Percentiles rank a stretch among this genome's conserved stretches.
phyloP scores from a whole-genome alignment of 495 filamentous ascomycete species.

The Hypoxylon intermedium region DNA sequence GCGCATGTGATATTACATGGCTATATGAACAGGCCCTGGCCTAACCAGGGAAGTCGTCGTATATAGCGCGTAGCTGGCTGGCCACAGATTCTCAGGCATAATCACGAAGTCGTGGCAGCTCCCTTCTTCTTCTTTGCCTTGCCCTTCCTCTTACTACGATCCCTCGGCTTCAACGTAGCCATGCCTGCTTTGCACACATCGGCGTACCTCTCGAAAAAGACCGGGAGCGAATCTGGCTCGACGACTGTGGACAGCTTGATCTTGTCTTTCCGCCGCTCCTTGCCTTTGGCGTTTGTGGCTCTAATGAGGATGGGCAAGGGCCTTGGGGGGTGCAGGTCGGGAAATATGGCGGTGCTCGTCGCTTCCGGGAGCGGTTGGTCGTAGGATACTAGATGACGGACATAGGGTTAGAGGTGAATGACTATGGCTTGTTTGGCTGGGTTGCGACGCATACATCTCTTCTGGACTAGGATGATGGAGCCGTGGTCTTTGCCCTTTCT shows the following conservation, averaged over 20 bases:
- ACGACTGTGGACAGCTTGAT: constrained; percentile 88
- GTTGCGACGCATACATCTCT: constrained; percentile 63
- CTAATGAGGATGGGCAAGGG: constrained; percentile 80
- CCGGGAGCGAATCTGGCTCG: constrained; percentile 72
- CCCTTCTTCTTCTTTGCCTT: constrained; percentile 79
- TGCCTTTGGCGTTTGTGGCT: constrained; percentile 77
- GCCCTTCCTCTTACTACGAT: constrained; percentile 82
- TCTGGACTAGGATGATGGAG: constrained; percentile 85
- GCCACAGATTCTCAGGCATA: no score
- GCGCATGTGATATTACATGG: neutral
- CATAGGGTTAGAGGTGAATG: constrained; percentile 33
- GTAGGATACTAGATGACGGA: constrained; percentile 41
- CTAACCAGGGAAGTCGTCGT: no score
- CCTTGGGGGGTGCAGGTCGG: constrained; percentile 59
- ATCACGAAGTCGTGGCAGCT: constrained; percentile 36
- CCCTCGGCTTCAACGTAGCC: constrained; percentile 85
- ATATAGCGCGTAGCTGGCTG: no score
- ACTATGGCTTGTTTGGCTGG: constrained; percentile 12
- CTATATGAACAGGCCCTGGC: no score
- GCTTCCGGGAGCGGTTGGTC: constrained; percentile 40
- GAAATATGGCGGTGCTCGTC: constrained; percentile 51
- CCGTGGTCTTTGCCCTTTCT: constrained; percentile 74
- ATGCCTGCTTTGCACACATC: constrained; percentile 91
- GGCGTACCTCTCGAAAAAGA: constrained; percentile 86
- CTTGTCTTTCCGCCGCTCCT: constrained; percentile 59